Percentiles rank a stretch among this genome's conserved stretches.
phyloP scores from a whole-genome alignment of 2,329 filamentous ascomycete genomes.

The Herpotrichia juniperi region DNA sequence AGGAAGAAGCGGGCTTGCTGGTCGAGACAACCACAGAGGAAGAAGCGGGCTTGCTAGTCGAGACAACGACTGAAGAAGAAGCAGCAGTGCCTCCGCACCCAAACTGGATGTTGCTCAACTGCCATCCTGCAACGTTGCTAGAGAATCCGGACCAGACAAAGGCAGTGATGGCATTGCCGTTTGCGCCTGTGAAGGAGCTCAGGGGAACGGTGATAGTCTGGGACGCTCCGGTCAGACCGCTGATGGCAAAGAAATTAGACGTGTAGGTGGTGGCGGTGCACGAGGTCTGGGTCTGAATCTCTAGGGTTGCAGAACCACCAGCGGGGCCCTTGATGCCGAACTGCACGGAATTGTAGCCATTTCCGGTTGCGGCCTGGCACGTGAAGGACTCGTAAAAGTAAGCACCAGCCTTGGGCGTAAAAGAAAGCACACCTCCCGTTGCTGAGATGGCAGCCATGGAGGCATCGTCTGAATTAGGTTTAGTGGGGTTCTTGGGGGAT shows the following conservation, averaged over 20 bases:
- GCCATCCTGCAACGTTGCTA: conserved; percentile 49
- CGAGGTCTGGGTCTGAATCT: conserved; percentile 56
- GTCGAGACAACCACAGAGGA: conserved; percentile 3
- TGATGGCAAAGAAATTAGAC: conserved; percentile 54
- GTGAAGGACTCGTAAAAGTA: conserved; percentile 63
- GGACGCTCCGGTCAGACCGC: conserved; percentile 55
- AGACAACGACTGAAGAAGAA: conserved; percentile 8
- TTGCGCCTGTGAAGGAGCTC: conserved; percentile 57
- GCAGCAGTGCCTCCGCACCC: conserved; percentile 43
- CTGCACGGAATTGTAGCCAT: conserved; percentile 56
- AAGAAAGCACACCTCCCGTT: conserved; percentile 53
- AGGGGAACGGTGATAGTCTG: conserved; percentile 60
- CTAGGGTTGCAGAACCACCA: conserved; percentile 49
- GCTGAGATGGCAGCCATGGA: conserved; percentile 54
- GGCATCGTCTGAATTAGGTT: conserved; percentile 53
- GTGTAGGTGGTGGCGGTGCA: conserved; percentile 50
- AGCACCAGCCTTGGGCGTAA: conserved; percentile 55
- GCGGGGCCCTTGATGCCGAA: conserved; percentile 56
- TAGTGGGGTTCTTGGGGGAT: too few species aligned
- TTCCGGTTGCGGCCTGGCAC: conserved; percentile 53
- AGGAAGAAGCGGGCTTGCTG: background rate
- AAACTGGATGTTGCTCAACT: conserved; percentile 57
- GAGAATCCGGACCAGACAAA: conserved; percentile 54
- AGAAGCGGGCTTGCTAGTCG: conserved; percentile 11
- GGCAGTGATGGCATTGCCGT: conserved; percentile 55